phyloP scores from a whole-genome alignment of 768 basidiomycete species.

The Gymnopilus dilepis region DNA sequence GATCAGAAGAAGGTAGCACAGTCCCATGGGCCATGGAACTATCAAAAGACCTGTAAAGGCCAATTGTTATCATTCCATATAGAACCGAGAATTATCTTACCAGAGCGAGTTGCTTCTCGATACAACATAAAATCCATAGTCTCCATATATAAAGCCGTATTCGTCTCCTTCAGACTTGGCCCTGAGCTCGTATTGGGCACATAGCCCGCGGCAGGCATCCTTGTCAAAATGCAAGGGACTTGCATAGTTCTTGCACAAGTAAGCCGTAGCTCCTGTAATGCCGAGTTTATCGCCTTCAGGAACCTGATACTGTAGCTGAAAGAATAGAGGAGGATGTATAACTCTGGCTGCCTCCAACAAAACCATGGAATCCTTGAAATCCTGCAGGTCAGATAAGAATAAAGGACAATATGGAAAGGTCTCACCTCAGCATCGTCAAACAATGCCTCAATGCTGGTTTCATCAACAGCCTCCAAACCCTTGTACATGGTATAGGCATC shows the following conservation, averaged over 20 bases:
- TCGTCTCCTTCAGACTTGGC: background rate
- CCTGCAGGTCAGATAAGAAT: background rate
- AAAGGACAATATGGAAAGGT: background rate
- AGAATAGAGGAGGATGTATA: background rate
- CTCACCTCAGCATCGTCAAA: conserved; percentile 9
- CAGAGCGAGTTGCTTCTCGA: background rate
- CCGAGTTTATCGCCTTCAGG: background rate
- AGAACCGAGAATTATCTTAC: background rate
- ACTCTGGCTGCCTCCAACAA: background rate
- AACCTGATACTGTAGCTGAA: background rate
- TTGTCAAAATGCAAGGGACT: too few relatives aligned
- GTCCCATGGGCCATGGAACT: background rate
- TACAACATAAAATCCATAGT: background rate
- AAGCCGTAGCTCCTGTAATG: too few relatives aligned
- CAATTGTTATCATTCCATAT: background rate
- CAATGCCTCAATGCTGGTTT: background rate
- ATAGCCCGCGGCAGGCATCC: too few relatives aligned
- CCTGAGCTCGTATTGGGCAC: too few relatives aligned
- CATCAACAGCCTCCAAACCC: conserved; percentile 1
- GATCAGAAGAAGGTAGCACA: background rate
- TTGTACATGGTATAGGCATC: conserved; percentile 3
- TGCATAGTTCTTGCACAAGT: too few relatives aligned
- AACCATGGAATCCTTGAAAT: conserved; percentile 5
- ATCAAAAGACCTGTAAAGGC: background rate
- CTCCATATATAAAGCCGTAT: background rate